phyloP scores from a whole-genome alignment of 139 green algal species.

The Micromonas commoda region DNA sequence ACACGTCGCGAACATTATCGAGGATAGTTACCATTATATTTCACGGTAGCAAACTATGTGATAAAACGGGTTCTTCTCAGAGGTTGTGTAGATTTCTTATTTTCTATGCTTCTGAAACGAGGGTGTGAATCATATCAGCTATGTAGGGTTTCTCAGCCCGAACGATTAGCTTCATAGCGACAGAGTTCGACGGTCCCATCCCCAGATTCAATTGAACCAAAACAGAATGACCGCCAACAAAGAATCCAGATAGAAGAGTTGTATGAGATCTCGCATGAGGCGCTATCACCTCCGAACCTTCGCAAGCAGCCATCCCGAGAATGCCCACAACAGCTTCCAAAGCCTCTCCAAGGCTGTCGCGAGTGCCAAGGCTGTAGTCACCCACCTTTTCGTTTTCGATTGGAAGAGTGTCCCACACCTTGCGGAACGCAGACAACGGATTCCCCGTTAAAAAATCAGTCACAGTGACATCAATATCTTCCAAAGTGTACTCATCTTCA shows the following conservation, averaged over 20 bases:
- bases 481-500: slow-evolving; percentile 90
- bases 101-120: slow-evolving; percentile 62
- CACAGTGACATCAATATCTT: slow-evolving; percentile 32
- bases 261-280: slow-evolving; percentile 89
- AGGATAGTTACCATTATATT: too few relatives aligned
- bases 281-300: slow-evolving; percentile 88
- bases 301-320: slow-evolving; percentile 85
- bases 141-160: slow-evolving; percentile 56
- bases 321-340: slow-evolving; percentile 84
- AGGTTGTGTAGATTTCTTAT: too few relatives aligned
- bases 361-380: slow-evolving; percentile 84
- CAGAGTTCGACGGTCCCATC: slow-evolving; percentile 72
- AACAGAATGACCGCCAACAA: slow-evolving; percentile 58
- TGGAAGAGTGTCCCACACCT: slow-evolving; percentile 72
- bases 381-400: slow-evolving; percentile 67
- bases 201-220: slow-evolving; percentile 85
- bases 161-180: slow-evolving; percentile 95
- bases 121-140: slow-evolving; percentile 74
- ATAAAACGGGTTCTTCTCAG: too few relatives aligned
- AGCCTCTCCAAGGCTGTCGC: slow-evolving; percentile 74
- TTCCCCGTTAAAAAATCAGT: slow-evolving; percentile 79
- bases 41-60: too few relatives aligned
- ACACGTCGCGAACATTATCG: too few relatives aligned
- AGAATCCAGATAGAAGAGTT: slow-evolving; percentile 69
- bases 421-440: slow-evolving; percentile 75